Evolutionary conservation across 1,284 basidiomycete species (phyloP).

Genomic region (Pseudozyma flocculosa): DNA sequence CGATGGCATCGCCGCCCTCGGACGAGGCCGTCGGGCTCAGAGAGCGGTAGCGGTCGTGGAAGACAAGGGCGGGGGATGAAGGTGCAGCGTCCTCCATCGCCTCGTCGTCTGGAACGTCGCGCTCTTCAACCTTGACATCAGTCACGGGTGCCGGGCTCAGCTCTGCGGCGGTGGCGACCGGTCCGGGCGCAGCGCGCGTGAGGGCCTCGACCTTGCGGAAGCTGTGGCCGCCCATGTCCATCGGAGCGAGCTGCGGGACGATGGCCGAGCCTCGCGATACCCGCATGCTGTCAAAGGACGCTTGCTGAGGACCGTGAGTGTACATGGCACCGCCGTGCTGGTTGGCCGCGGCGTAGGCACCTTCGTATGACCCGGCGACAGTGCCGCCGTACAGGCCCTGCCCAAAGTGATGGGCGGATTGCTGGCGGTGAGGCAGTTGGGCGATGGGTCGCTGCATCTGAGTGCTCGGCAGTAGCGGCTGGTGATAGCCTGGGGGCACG

Average conservation of each 20-base stretch:
- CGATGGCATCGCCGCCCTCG: slow-evolving; percentile 10
- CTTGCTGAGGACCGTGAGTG: slow-evolving; percentile 17
- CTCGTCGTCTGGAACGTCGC: slow-evolving; percentile 6
- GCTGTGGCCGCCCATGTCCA: slow-evolving; percentile 34
- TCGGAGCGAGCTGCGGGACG: slow-evolving; percentile 43
- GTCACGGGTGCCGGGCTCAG: slow-evolving; percentile 1
- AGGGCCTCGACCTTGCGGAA: slow-evolving; percentile 53
- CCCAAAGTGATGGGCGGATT: slow-evolving; percentile 1
- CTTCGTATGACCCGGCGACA: too few relatives aligned
- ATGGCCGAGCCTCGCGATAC: slow-evolving; percentile 30
- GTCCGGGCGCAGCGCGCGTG: slow-evolving; percentile 46
- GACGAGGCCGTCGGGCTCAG: slow-evolving; percentile 23
- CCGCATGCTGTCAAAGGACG: slow-evolving; percentile 39
- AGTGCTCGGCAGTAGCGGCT: slow-evolving; percentile 2
- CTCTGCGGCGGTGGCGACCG: background rate
- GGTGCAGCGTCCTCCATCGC: slow-evolving; percentile 33
- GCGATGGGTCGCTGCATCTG: slow-evolving; percentile 31
- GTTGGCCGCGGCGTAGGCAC: slow-evolving; percentile 9
- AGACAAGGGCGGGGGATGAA: slow-evolving; percentile 4
- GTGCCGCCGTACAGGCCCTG: background rate
- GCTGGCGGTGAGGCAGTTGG: slow-evolving; percentile 32
- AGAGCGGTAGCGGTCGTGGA: slow-evolving; percentile 17
- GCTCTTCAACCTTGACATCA: slow-evolving; percentile 7
- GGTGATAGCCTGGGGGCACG: background rate
- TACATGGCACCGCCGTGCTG: background rate